These are phyloP conservation scores for Wickerhamomyces tratensis DNA, from an alignment of 805 yeast genomes.

Conservation along the genomic window DNA sequence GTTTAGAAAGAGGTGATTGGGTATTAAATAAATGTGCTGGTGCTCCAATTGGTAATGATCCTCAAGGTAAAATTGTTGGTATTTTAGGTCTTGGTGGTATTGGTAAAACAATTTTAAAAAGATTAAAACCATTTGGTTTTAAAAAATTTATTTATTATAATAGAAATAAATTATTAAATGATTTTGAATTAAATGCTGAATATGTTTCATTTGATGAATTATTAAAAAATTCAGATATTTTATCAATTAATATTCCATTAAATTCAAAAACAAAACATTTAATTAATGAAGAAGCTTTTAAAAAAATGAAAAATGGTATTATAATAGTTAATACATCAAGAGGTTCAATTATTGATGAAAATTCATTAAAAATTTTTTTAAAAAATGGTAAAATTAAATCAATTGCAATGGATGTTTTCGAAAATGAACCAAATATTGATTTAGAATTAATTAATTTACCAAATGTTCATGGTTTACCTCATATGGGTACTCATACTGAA, in stretches of 20 bases:
- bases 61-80: conserved; percentile 68
- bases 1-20: conserved; percentile 56
- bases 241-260: conserved; percentile 71
- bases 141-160: conserved; percentile 62
- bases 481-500: conserved; percentile 74
- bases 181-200: conserved; percentile 57
- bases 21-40: conserved; percentile 45
- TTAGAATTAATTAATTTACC: conserved; percentile 52
- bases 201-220: conserved; percentile 68
- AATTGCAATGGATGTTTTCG: conserved; percentile 71
- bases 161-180: conserved; percentile 45
- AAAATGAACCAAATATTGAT: conserved; percentile 63
- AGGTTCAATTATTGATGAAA: conserved; percentile 73
- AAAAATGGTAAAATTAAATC: conserved; percentile 56
- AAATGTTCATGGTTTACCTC: conserved; percentile 74
- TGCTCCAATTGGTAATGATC: conserved; percentile 62
- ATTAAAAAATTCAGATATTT: conserved; percentile 51
- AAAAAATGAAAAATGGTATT: conserved; percentile 71
- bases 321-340: conserved; percentile 77
- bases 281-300: conserved; percentile 48
- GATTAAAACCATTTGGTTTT: conserved; percentile 73
- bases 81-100: conserved; percentile 86
- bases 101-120: conserved; percentile 69
- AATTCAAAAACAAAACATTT: conserved; percentile 63
- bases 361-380: conserved; percentile 43